Conservation (phyloP, 2,329 filamentous ascomycete genomes). For the Epichloe uncinata region DNA sequence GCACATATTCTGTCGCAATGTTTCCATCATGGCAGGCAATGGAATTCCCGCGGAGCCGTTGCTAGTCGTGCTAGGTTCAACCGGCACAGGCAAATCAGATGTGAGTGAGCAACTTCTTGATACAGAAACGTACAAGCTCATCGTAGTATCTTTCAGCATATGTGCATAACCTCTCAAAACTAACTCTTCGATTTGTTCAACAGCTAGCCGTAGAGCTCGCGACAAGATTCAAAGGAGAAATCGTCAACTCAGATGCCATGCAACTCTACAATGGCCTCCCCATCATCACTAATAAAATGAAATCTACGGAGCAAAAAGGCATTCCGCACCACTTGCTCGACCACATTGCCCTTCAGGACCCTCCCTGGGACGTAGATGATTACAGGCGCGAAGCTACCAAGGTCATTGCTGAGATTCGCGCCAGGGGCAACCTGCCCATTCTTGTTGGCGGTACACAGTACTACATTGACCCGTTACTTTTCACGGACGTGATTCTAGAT, state of each 20-base stretch:
- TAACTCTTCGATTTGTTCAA: not conserved
- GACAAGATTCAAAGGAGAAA: constrained; percentile 70
- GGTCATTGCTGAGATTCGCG: constrained; percentile 64
- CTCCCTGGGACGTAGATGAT: constrained; percentile 71
- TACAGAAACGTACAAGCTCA: not conserved
- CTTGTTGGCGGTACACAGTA: constrained; percentile 93
- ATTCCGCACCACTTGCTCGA: constrained; percentile 83
- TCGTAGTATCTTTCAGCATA: not conserved
- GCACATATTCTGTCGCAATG: constrained; percentile 19
- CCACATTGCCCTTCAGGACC: constrained; percentile 59
- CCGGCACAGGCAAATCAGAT: constrained; percentile 87
- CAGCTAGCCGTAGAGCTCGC: constrained; percentile 87
- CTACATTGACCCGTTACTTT: constrained; percentile 81
- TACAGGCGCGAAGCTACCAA: constrained; percentile 59
- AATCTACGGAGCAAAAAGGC: constrained; percentile 57
- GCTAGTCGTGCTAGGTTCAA: constrained; percentile 75
- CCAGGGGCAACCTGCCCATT: constrained; percentile 69
- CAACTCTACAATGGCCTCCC: constrained; percentile 88
- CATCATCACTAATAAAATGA: constrained; percentile 91
- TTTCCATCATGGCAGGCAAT: constrained; percentile 25
- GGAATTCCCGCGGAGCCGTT: constrained; percentile 43
- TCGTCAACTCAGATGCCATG: constrained; percentile 97
- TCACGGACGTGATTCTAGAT: constrained; percentile 47
- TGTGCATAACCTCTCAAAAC: not conserved
- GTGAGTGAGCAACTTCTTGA: constrained; percentile 32